Evolutionary conservation across 2,329 filamentous ascomycete genomes (phyloP).

Genomic region (Exophiala mesophila): DNA sequence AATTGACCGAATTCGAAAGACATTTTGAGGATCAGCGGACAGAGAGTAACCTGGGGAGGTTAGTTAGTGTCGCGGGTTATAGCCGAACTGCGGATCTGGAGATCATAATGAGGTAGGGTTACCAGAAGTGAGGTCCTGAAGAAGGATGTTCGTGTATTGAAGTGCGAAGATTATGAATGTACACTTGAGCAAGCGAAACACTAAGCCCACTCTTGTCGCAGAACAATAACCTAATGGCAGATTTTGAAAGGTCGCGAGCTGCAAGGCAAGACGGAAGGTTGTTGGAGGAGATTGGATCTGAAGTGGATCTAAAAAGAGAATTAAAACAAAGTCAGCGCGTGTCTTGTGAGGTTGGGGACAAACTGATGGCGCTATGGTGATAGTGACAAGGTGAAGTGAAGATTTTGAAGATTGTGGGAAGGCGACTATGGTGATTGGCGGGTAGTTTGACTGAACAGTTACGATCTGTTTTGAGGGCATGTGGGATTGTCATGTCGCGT

Average conservation of each 20-base stretch:
- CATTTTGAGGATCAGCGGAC: constrained; percentile 44
- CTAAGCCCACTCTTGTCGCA: constrained; percentile 21
- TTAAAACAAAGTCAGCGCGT: constrained; percentile 19
- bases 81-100: too few relatives aligned
- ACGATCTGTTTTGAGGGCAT: too few relatives aligned
- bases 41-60: constrained; percentile 12
- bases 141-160: background rate
- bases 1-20: constrained; percentile 63
- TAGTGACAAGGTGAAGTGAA: too few relatives aligned
- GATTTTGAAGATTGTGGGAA: too few relatives aligned
- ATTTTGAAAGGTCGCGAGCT: constrained; percentile 17
- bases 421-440: too few relatives aligned
- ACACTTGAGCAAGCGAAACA: constrained; percentile 8
- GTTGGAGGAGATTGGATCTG: constrained; percentile 18
- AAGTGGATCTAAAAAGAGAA: background rate
- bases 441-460: too few relatives aligned
- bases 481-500: too few relatives aligned
- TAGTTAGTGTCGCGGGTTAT: constrained; percentile 9
- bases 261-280: constrained; percentile 19
- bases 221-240: constrained; percentile 21
- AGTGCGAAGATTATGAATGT: constrained; percentile 1
- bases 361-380: too few relatives aligned
- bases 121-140: background rate
- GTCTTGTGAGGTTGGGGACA: background rate
- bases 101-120: too few relatives aligned